Evolutionary conservation across 345 rosid species (phyloP).

Genomic region (Moringa oleifera): DNA sequence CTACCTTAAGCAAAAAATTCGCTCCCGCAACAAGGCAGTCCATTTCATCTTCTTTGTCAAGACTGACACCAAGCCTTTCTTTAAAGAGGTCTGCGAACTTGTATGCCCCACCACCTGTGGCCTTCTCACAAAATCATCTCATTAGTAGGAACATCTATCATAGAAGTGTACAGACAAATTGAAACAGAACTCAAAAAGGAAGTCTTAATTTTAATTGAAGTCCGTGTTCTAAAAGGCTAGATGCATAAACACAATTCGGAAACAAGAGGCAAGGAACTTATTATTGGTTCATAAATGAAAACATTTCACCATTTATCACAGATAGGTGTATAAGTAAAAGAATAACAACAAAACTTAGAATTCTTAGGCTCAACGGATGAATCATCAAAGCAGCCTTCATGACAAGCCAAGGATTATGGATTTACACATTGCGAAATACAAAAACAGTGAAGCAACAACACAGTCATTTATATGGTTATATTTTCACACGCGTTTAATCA

Average conservation of each 20-base stretch:
- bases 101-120: conserved; percentile 98
- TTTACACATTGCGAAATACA: no score
- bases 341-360: no score
- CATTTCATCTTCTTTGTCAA: conserved; percentile 99
- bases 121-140: conserved; percentile 53
- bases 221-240: not conserved
- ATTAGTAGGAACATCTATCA: conserved; percentile 15
- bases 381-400: not conserved
- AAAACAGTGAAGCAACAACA: no score
- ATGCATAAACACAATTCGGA: not conserved
- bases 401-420: not conserved
- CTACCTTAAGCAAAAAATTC: conserved; percentile 92
- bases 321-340: not conserved
- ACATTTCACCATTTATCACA: no score
- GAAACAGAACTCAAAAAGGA: not conserved
- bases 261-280: not conserved
- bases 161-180: not conserved
- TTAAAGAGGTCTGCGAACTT: conserved; percentile 89
- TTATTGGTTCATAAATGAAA: not conserved
- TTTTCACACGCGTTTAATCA: no score
- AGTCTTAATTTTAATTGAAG: conserved; percentile 2
- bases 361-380: not conserved
- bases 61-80: conserved; percentile 90
- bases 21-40: conserved; percentile 98
- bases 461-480: not conserved